phyloP scores from a whole-genome alignment of 345 rosid species.

The Gossypium turneri region DNA sequence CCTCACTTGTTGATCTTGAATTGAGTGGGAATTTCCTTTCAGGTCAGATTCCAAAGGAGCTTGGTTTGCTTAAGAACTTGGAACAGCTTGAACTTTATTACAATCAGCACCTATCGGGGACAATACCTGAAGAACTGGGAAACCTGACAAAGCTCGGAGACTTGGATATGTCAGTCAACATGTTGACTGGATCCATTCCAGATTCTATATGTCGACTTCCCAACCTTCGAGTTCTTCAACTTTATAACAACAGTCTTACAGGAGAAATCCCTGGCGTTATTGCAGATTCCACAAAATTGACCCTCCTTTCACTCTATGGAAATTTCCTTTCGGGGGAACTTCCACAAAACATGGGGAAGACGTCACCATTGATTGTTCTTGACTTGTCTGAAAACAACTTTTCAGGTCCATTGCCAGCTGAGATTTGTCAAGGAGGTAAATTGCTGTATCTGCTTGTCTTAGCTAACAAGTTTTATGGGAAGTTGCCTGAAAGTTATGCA shows the following conservation, averaged over 20 bases:
- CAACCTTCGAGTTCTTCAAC: conserved; percentile 61
- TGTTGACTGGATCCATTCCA: conserved; percentile 68
- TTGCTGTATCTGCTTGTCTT: conserved; percentile 72
- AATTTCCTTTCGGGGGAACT: conserved; percentile 73
- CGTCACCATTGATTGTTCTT: conserved; percentile 51
- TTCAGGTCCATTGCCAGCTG: conserved; percentile 67
- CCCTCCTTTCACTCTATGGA: conserved; percentile 62
- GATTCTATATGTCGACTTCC: conserved; percentile 77
- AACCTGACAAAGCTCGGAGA: conserved; percentile 75
- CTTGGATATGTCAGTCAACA: conserved; percentile 83
- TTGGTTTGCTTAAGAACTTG: conserved; percentile 73
- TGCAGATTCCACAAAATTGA: conserved; percentile 56
- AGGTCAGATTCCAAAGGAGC: conserved; percentile 66
- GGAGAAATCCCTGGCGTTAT: conserved; percentile 73
- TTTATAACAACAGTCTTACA: conserved; percentile 85
- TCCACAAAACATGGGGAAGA: conserved; percentile 58
- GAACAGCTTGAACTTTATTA: conserved; percentile 80
- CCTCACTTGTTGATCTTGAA: conserved; percentile 79
- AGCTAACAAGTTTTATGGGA: conserved; percentile 64
- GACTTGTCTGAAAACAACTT: conserved; percentile 82
- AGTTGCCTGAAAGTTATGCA: conserved; percentile 55
- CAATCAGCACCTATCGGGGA: conserved; percentile 61
- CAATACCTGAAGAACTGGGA: conserved; percentile 79
- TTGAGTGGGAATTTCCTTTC: conserved; percentile 69
- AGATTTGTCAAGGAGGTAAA: conserved; percentile 71